Conservation (phyloP, 257 asterid genomes). For the Gardenia jasminoides region DNA sequence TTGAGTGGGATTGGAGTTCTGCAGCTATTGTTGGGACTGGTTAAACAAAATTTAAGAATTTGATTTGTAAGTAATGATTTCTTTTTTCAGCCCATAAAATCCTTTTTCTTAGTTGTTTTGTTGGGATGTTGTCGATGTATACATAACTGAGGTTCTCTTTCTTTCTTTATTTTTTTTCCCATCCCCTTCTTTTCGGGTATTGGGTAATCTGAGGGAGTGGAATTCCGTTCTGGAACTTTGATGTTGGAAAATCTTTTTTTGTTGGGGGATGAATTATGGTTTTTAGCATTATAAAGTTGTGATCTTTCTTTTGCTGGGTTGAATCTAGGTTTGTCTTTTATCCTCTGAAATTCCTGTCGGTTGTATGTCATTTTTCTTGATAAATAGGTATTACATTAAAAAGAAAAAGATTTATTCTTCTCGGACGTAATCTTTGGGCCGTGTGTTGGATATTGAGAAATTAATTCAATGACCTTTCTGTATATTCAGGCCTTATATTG, state of each 20-base stretch:
- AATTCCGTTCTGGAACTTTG: not conserved
- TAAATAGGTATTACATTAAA: not conserved
- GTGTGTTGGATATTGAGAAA: not conserved
- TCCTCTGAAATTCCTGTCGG: not conserved
- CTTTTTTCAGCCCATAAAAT: not conserved
- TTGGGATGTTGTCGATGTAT: not conserved
- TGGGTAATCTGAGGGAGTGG: not conserved
- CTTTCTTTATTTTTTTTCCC: too few relatives aligned
- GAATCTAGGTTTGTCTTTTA: not conserved
- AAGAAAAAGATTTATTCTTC: too few relatives aligned
- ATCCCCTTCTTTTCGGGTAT: too few relatives aligned
- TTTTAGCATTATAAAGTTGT: not conserved
- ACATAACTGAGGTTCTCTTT: too few relatives aligned
- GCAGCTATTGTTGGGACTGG: not conserved
- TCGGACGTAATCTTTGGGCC: not conserved
- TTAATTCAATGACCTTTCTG: not conserved
- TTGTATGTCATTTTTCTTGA: not conserved
- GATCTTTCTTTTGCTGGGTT: not conserved
- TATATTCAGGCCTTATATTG: not conserved
- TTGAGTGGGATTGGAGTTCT: not conserved
- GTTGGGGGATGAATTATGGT: not conserved
- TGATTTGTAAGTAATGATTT: slow-evolving; percentile 15
- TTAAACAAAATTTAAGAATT: not conserved
- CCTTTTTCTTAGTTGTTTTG: not conserved
- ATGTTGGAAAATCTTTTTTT: not conserved